Evolutionary conservation across 31 red algal genomes (phyloP).

Genomic region (Bonnemaisonia californica): DNA sequence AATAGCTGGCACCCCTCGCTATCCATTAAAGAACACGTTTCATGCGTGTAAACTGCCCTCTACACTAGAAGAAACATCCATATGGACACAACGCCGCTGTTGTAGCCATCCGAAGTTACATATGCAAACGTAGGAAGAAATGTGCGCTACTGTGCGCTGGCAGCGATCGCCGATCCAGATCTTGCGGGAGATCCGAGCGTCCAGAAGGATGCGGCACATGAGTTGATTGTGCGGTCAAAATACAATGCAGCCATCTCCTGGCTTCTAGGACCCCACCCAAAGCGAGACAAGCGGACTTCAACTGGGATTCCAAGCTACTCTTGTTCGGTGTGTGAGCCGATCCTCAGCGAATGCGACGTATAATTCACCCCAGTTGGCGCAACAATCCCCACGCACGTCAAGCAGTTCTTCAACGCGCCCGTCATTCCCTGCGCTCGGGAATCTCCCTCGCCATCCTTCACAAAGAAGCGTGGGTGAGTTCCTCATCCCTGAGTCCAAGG

Average conservation of each 20-base stretch:
- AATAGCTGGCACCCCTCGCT: neutral
- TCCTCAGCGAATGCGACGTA: constrained; percentile 16
- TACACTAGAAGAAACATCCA: constrained; percentile 29
- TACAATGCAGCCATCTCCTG: constrained; percentile 11
- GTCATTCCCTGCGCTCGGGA: neutral
- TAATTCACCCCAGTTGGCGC: neutral
- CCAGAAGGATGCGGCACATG: neutral
- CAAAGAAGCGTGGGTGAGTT: constrained; percentile 35
- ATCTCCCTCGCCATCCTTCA: neutral
- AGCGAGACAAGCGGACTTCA: neutral
- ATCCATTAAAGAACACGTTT: constrained; percentile 18
- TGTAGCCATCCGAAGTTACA: no score
- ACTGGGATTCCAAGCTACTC: neutral
- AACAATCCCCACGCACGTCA: neutral
- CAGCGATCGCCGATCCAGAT: neutral
- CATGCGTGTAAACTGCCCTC: constrained; percentile 26
- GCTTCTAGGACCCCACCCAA: constrained; percentile 22
- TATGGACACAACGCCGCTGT: no score
- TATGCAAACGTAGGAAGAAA: neutral
- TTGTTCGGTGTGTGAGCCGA: neutral
- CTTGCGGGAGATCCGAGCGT: neutral
- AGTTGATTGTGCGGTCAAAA: constrained; percentile 17
- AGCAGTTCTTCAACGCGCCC: constrained; percentile 3
- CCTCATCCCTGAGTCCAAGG: constrained; percentile 12
- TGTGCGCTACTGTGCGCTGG: neutral